These are phyloP conservation scores for Heterobasidion annosum DNA, from an alignment of 1,284 basidiomycete species.

Conservation along the genomic window DNA sequence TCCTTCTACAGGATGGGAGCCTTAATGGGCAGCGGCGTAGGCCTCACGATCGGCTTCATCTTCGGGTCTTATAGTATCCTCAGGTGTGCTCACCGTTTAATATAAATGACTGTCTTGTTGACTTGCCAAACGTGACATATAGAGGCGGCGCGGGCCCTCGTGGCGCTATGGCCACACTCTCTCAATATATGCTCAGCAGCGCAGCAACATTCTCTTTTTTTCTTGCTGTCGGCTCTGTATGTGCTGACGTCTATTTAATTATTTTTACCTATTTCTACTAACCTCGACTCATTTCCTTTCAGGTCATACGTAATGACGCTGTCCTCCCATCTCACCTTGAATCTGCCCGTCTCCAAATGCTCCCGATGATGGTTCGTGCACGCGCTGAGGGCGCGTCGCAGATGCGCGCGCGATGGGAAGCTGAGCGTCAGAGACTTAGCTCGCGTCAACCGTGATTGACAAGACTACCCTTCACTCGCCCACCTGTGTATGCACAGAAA, in stretches of 20 bases:
- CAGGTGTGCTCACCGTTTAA: conserved; percentile 38
- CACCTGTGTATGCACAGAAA: not conserved
- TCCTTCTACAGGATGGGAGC: conserved; percentile 72
- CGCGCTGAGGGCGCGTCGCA: conserved; percentile 56
- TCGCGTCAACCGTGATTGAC: not conserved
- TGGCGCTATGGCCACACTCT: conserved; percentile 80
- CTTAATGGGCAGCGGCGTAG: conserved; percentile 87
- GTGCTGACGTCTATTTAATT: conserved; percentile 14
- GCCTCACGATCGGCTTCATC: conserved; percentile 92
- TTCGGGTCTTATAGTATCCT: conserved; percentile 89
- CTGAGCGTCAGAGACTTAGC: conserved; percentile 28
- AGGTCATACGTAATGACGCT: conserved; percentile 73
- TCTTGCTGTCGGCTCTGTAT: conserved; percentile 75
- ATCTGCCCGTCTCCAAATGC: conserved; percentile 48
- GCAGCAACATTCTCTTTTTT: conserved; percentile 84
- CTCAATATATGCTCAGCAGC: conserved; percentile 90
- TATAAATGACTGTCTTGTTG: not conserved
- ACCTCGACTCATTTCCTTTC: conserved; percentile 6
- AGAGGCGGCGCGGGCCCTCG: conserved; percentile 85
- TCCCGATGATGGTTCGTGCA: conserved; percentile 44
- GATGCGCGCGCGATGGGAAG: conserved; percentile 64
- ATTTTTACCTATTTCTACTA: conserved; percentile 1
- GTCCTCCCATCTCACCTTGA: conserved; percentile 48
- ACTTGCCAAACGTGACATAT: conserved; percentile 7
- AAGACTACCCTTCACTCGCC: too few species aligned